Base-by-base conservation (phyloP, 139 green algal genomes). In the Haematococcus sp. region DNA sequence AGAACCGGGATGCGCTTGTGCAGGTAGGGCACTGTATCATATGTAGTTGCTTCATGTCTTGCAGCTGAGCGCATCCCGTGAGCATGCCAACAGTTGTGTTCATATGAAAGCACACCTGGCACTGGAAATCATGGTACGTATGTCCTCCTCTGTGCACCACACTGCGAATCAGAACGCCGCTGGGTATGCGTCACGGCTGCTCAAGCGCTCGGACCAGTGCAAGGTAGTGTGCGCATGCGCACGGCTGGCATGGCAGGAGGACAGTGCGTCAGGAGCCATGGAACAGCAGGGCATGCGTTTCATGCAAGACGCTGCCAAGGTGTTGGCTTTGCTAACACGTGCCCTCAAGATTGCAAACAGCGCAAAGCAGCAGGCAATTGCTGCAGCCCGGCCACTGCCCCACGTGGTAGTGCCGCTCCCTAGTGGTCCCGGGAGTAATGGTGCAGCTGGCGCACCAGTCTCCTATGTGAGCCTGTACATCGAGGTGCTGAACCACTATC, bases 191-290 rank as follows among this genome's bases (percentile, higher is more conserved):
- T 75, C 90, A 25, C 90, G 93, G 69, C 83, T 99, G 77, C 87
- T 98, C 30, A 89, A 90, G 46, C 93, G 92, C 22, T 61, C 83
- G 2, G 95, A 98, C 83, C 94, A 98, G 83, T 98, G 91, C 82
- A 73, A 79, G 30, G 92, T 93, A 13, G 86, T 96, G 40, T 89
- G 84, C 40, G 65, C 85, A 5, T 94, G 89, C 63, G 82, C 89
- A 3, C 91, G 95, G 79, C 79, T 99, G 1, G 93, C 92, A 73
- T 98, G 93, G 92, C 89, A 93, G 74, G 74, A 35, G 32, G 25
- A 68, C 35, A n/a, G n/a, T n/a, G n/a, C n/a, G 28, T 25, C 19
- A 34, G 33, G 34, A 28, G n/a, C 1, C 33, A 25, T 1, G 60
- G 25, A 32, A 40, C 55, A 15, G 43, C 19, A 30, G 35, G 4